Evolutionary conservation across 768 basidiomycete species (phyloP), one percentile per base, ranked within the genome.

Genomic region (Mycena olivaceomarginata): DNA sequence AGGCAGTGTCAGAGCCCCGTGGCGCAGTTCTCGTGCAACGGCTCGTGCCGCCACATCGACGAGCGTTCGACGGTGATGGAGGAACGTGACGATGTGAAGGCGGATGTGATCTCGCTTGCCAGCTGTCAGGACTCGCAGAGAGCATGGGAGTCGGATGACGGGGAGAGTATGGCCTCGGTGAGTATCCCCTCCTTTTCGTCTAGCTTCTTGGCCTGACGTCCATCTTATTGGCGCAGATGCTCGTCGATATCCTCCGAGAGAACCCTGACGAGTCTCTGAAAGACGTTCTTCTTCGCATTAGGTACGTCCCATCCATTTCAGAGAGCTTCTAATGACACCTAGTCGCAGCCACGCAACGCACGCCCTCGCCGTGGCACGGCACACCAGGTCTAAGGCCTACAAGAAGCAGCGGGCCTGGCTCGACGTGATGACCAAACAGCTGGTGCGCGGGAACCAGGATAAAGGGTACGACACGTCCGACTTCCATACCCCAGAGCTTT

Each of bases 91-190:
- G 65, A 25, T 5, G 70, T 78, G n/a, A 67, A 66, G 45, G 77
- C 77, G 48, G 77, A 78, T 41, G 77, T 75, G 62, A 71, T 81
- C 22, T 81, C 81, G 22, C 71, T 81, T 9, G 79, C 79, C 4
- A 79, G 77, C 16, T 80, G 79, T 69, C 77, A 77, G 51, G 79
- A 81, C 70, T 77, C 72, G 59, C 79, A 80, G 65, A 6, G n/a
- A 25, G 66, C 79, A 15, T 80, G 72, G 70, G 79, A 80, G 51
- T 62, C 64, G 25, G 65, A 77, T 18, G 31, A 31, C 31, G 78
- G 79, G 15, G 3, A 63, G 48, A 78, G 72, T n/a, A 80, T 81
- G 81, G 77, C 81, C n/a, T 72, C 75, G 56, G 79, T 79, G 39
- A 5, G 77, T 67, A 15, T 59, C 48, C 41, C 8, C 53, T 57